Conservation (phyloP, 1,284 basidiomycete species). For the Tilletia caries region DNA sequence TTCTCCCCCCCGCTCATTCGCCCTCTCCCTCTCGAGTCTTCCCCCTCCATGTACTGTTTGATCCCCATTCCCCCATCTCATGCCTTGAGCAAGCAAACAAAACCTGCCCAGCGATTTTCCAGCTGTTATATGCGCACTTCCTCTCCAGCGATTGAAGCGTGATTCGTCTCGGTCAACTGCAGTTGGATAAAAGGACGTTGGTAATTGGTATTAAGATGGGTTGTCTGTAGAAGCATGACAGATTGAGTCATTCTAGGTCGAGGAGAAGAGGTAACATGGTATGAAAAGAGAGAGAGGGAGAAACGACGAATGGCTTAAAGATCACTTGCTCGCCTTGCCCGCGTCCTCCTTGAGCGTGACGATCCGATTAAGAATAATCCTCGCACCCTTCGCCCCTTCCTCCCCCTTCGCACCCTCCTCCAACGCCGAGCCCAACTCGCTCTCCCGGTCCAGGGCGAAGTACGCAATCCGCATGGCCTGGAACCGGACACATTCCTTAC, state of each 20-base stretch:
- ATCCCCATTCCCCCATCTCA: slow-evolving; percentile 1
- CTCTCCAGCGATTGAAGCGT: too few species aligned
- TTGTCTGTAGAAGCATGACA: too few species aligned
- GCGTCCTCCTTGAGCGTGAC: slow-evolving; percentile 93
- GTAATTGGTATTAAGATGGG: too few species aligned
- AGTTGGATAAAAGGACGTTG: too few species aligned
- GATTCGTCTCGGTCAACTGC: too few species aligned
- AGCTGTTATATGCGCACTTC: background rate
- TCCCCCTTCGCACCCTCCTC: slow-evolving; percentile 22
- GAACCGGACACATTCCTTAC: slow-evolving; percentile 91
- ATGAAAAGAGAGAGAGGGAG: background rate
- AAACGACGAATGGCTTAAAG: background rate
- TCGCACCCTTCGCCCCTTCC: slow-evolving; percentile 56
- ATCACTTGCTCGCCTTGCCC: slow-evolving; percentile 61
- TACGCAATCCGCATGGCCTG: slow-evolving; percentile 94
- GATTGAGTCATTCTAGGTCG: too few species aligned
- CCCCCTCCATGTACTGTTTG: slow-evolving; percentile 11
- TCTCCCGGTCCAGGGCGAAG: slow-evolving; percentile 85
- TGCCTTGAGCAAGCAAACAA: slow-evolving; percentile 10
- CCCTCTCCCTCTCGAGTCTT: background rate
- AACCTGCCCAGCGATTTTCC: background rate
- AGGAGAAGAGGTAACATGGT: background rate
- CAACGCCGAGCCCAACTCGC: background rate
- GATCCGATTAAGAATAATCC: slow-evolving; percentile 83
- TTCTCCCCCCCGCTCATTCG: background rate